Percentiles rank a stretch among this genome's conserved stretches.
These are phyloP conservation scores for Quercus tomentella DNA, from an alignment of 331 rosid genomes.

Conservation along the genomic window DNA sequence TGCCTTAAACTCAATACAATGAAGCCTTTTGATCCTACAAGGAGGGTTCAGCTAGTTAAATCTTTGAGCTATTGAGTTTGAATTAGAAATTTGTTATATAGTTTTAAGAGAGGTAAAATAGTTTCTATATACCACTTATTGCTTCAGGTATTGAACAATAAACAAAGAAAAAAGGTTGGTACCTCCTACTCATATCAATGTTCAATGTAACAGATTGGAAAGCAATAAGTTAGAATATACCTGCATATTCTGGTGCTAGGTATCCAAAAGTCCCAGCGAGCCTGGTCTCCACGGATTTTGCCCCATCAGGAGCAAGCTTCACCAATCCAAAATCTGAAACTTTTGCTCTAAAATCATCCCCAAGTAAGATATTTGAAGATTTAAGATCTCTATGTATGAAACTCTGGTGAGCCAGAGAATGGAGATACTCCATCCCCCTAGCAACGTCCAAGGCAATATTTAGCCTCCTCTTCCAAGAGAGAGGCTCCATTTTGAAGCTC, in stretches of 20 bases:
- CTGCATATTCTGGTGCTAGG: conserved; percentile 67
- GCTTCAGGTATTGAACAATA: neutral
- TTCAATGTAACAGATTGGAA: neutral
- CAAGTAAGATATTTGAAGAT: conserved; percentile 90
- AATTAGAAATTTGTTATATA: neutral
- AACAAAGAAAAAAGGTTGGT: neutral
- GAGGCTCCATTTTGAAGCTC: conserved; percentile 66
- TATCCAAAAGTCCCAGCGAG: conserved; percentile 98
- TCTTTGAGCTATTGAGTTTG: neutral
- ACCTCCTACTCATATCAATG: neutral
- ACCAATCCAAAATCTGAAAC: conserved; percentile 95
- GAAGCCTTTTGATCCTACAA: neutral
- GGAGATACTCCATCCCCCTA: conserved; percentile 96
- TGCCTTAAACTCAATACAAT: neutral
- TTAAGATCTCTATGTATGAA: conserved; percentile 98
- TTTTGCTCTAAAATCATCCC: conserved; percentile 82
- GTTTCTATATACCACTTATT: neutral
- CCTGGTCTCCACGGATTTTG: conserved; percentile 74
- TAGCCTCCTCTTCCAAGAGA: conserved; percentile 94
- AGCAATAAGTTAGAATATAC: conserved; percentile 28
- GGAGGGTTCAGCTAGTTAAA: neutral
- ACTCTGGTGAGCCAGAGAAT: conserved; percentile 83
- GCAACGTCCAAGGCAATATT: conserved; percentile 95
- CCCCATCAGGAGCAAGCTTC: conserved; percentile 92
- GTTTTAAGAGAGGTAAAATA: neutral